Conservation (phyloP, 257 asterid species). For the Gentiana dahurica region DNA sequence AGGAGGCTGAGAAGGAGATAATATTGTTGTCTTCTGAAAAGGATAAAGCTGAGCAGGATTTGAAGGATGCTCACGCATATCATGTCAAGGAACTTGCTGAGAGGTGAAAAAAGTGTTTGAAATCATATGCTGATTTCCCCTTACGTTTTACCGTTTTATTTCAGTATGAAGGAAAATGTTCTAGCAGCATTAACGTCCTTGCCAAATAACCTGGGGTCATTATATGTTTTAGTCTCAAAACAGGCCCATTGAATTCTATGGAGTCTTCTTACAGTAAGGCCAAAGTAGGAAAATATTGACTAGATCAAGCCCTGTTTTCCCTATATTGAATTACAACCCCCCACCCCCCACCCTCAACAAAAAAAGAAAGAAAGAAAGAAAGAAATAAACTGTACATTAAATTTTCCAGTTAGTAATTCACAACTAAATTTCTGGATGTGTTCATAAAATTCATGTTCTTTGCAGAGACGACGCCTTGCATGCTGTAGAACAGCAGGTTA, state of each 20-base stretch:
- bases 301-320: too few relatives aligned
- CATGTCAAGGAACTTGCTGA: constrained; percentile 55
- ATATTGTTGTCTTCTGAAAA: constrained; percentile 51
- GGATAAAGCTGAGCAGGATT: constrained; percentile 80
- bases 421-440: constrained; percentile 9
- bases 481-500: constrained; percentile 50
- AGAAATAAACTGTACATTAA: neutral
- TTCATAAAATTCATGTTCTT: constrained; percentile 16
- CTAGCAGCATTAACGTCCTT: too few relatives aligned
- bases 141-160: neutral
- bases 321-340: too few relatives aligned
- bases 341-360: too few relatives aligned
- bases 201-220: too few relatives aligned
- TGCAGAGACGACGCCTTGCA: constrained; percentile 75
- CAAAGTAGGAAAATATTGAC: too few relatives aligned
- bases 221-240: too few relatives aligned
- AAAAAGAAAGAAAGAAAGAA: too few relatives aligned
- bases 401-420: neutral
- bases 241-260: too few relatives aligned
- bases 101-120: constrained; percentile 38
- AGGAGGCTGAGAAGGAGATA: constrained; percentile 95
- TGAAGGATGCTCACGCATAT: constrained; percentile 46
- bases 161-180: neutral
- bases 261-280: too few relatives aligned
- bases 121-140: neutral